These are phyloP conservation scores for Lachnellula subtilissima DNA, from an alignment of 2,329 filamentous ascomycete species.

Conservation along the genomic window DNA sequence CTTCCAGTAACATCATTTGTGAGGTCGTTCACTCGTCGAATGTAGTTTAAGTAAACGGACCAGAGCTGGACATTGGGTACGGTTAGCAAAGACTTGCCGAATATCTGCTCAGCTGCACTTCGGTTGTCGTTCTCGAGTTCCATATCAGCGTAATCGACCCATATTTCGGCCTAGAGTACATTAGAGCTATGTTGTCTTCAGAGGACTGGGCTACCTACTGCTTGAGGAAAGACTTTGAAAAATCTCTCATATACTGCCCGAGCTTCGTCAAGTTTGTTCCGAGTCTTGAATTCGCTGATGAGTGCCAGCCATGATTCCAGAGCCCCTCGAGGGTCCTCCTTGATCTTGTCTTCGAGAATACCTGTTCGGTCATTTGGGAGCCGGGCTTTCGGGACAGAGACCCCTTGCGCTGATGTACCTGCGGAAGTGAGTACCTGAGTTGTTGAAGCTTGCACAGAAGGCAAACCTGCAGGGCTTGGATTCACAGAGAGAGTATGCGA, in stretches of 20 bases:
- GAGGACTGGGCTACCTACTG: slow-evolving; percentile 57
- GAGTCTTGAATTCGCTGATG: slow-evolving; percentile 77
- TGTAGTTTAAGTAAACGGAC: slow-evolving; percentile 92
- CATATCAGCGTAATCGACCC: slow-evolving; percentile 84
- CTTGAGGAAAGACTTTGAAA: slow-evolving; percentile 79
- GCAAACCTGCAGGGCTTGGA: slow-evolving; percentile 18
- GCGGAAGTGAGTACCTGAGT: slow-evolving; percentile 25
- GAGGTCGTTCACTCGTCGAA: slow-evolving; percentile 84
- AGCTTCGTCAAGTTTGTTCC: slow-evolving; percentile 76
- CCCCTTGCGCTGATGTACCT: slow-evolving; percentile 20
- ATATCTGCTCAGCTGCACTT: slow-evolving; percentile 73
- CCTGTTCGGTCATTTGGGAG: slow-evolving; percentile 33
- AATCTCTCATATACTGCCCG: slow-evolving; percentile 81
- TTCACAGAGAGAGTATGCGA: slow-evolving; percentile 25
- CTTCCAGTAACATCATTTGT: slow-evolving; percentile 71
- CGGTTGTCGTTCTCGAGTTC: slow-evolving; percentile 85
- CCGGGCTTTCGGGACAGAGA: slow-evolving; percentile 30
- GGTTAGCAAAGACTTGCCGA: slow-evolving; percentile 70
- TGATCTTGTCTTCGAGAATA: slow-evolving; percentile 78
- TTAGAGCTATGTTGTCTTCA: slow-evolving; percentile 30
- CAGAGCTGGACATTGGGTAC: slow-evolving; percentile 83
- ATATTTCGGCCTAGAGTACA: slow-evolving; percentile 71
- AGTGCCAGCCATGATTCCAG: slow-evolving; percentile 86
- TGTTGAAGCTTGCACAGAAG: slow-evolving; percentile 20
- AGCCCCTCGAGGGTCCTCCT: slow-evolving; percentile 88